Percentiles rank a stretch among this genome's conserved stretches.
These are phyloP conservation scores for Carpinus fangiana DNA, from an alignment of 306 rosid genomes.

Conservation along the genomic window DNA sequence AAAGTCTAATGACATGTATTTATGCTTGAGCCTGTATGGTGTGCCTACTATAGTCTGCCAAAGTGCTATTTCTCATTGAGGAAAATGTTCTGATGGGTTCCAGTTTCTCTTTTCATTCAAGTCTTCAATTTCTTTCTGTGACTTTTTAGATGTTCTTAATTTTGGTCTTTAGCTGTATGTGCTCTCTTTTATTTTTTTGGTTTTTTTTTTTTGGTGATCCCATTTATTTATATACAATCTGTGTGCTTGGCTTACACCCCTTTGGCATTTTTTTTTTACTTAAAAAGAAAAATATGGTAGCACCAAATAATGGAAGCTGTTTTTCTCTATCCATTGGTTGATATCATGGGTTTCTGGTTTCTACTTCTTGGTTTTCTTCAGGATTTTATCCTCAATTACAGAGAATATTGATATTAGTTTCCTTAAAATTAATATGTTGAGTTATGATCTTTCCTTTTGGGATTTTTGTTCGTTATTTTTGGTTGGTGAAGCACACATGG, in stretches of 20 bases:
- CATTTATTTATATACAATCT: no score
- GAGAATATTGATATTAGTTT: background rate
- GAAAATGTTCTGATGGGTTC: background rate
- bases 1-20: background rate
- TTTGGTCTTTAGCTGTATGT: background rate
- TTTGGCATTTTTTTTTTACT: background rate
- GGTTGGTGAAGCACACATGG: background rate
- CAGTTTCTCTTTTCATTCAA: no score
- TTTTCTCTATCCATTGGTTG: background rate
- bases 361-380: background rate
- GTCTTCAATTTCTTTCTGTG: no score
- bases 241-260: background rate
- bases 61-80: background rate
- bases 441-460: background rate
- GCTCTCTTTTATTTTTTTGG: background rate
- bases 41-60: background rate
- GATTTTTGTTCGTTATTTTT: background rate
- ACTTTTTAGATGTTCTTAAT: background rate
- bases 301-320: background rate
- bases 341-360: background rate
- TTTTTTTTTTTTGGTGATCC: no score
- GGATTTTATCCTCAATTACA: background rate
- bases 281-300: background rate
- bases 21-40: background rate
- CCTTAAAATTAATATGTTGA: background rate